These are phyloP conservation scores for Aspergillus steynii DNA, from an alignment of 495 filamentous ascomycete species.

Conservation along the genomic window DNA sequence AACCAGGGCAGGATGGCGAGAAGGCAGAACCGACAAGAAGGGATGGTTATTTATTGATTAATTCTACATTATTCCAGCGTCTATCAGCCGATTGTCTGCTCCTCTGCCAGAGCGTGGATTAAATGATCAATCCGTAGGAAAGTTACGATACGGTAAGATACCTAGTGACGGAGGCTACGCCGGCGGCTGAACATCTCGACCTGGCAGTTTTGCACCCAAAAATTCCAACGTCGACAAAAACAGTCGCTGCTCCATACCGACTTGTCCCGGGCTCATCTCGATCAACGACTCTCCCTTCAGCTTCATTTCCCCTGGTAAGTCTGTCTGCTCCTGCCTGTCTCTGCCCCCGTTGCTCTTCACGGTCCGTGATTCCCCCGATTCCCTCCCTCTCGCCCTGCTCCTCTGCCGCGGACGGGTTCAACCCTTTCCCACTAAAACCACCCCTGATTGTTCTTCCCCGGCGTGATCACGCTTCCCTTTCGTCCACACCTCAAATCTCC, in stretches of 20 bases:
- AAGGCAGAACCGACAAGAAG: no score
- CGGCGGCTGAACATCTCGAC: conserved; percentile 32
- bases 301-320: conserved; percentile 15
- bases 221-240: conserved; percentile 31
- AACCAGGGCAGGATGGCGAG: conserved; percentile 3
- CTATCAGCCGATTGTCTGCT: no score
- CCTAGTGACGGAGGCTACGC: conserved; percentile 41
- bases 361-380: neutral
- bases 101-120: no score
- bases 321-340: neutral
- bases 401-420: conserved; percentile 4
- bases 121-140: neutral
- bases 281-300: conserved; percentile 18
- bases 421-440: conserved; percentile 10
- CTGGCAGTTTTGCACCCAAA: conserved; percentile 30
- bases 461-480: conserved; percentile 26
- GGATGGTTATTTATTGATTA: neutral
- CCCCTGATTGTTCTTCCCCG: conserved; percentile 26
- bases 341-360: neutral
- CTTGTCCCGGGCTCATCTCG: conserved; percentile 12
- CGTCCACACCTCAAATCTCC: conserved; percentile 24
- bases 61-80: neutral
- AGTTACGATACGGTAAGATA: neutral
- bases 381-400: conserved; percentile 8
- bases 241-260: conserved; percentile 16